These are phyloP conservation scores for Trichoderma asperellum DNA, from an alignment of 2,329 filamentous ascomycete species.

Conservation along the genomic window DNA sequence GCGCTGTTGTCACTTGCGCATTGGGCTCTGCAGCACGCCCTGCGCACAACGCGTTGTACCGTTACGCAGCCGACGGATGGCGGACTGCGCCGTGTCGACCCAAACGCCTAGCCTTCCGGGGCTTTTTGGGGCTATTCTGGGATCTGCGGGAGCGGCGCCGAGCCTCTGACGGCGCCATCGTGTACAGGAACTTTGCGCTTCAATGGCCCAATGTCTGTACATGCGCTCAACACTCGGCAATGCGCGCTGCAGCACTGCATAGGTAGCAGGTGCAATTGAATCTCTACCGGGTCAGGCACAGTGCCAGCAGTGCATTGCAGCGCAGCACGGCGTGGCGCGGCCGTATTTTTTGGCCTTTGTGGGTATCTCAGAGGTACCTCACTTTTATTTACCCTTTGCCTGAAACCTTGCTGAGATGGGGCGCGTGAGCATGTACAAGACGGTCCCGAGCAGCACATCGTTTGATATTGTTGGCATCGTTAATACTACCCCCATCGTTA, in stretches of 20 bases:
- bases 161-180: not conserved
- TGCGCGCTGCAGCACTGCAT: not conserved
- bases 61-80: slow-evolving; percentile 3
- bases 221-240: not conserved
- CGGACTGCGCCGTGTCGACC: not conserved
- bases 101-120: not conserved
- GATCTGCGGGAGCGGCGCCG: slow-evolving; percentile 8
- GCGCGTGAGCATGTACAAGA: not conserved
- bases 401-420: not conserved
- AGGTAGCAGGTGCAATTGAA: not conserved
- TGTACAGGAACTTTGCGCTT: not conserved
- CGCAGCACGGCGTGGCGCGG: not conserved
- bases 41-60: not conserved
- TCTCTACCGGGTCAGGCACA: not conserved
- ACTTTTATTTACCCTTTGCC: not conserved
- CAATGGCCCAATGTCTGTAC: not conserved
- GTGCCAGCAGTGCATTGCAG: slow-evolving; percentile 8
- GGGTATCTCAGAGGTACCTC: not conserved
- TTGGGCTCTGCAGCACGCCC: slow-evolving; percentile 23
- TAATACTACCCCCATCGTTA: not conserved
- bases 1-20: slow-evolving; percentile 16
- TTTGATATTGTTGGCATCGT: not conserved
- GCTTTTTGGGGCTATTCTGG: not conserved
- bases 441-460: not conserved
- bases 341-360: not conserved